These are phyloP conservation scores for Triticum urartu DNA, from an alignment of 176 grass and related monocot genomes.

Conservation along the genomic window DNA sequence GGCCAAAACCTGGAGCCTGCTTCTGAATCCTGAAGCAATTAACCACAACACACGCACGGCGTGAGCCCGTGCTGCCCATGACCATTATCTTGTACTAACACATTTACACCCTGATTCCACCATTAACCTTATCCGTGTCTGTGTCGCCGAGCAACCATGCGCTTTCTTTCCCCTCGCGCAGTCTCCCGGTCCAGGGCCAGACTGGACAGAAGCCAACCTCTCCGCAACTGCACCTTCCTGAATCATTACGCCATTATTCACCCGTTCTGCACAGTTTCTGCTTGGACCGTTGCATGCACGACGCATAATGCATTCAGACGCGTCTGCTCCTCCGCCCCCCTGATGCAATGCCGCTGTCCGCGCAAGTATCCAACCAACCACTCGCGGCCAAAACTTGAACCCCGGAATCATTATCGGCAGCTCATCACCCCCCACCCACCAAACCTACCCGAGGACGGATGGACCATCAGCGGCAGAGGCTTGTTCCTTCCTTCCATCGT, in stretches of 20 bases:
- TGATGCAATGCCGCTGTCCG: background rate
- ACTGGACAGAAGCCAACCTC: background rate
- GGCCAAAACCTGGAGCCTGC: too few species aligned
- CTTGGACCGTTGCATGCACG: background rate
- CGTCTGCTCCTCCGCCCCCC: background rate
- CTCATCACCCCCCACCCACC: background rate
- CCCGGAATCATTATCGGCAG: slow-evolving; percentile 8
- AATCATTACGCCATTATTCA: background rate
- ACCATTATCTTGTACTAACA: background rate
- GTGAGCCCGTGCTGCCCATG: background rate
- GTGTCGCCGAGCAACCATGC: background rate
- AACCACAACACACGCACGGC: background rate
- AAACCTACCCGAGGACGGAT: background rate
- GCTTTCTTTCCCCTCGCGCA: background rate
- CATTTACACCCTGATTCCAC: background rate
- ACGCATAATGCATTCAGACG: background rate
- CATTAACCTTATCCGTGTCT: background rate
- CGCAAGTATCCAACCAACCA: background rate
- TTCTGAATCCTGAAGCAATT: too few species aligned
- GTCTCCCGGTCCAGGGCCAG: background rate
- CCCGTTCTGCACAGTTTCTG: background rate
- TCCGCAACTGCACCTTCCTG: background rate
- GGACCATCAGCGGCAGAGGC: background rate
- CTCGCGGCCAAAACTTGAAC: background rate
- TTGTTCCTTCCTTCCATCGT: background rate